A percentile compares a stretch with the other conserved stretches of the same genome.
Conservation (phyloP, 441 rosid species). For the Pelargonium citronellum region DNA sequence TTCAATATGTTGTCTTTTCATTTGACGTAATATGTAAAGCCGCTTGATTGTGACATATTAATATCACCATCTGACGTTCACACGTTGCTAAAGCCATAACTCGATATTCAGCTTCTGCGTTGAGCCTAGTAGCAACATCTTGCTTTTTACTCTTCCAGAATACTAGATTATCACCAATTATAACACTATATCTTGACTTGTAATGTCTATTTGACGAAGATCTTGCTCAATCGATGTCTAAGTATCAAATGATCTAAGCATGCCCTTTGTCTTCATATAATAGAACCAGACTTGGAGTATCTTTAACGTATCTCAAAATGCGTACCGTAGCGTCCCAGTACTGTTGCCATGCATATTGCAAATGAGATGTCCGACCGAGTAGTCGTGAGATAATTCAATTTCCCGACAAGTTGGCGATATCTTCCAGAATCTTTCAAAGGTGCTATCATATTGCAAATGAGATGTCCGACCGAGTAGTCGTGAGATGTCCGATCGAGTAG, state of each 20-base stretch:
- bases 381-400: too few species aligned
- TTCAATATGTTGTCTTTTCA: neutral
- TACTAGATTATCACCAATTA: neutral
- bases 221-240: neutral
- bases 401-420: too few species aligned
- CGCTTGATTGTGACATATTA: neutral
- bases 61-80: neutral
- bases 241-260: neutral
- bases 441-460: too few species aligned
- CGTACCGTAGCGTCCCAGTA: neutral
- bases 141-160: neutral
- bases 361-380: too few species aligned
- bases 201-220: neutral
- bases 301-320: neutral
- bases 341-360: too few species aligned
- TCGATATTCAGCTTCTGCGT: constrained; percentile 2
- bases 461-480: too few species aligned
- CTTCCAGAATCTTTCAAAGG: too few species aligned
- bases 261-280: neutral
- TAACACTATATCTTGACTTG: neutral
- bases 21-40: neutral
- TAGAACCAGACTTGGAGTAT: neutral
- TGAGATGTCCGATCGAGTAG: too few species aligned
- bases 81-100: neutral
- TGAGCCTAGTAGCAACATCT: neutral